These are phyloP conservation scores for Apiotrichum brassicae DNA, from an alignment of 1,284 basidiomycete species.

Conservation along the genomic window DNA sequence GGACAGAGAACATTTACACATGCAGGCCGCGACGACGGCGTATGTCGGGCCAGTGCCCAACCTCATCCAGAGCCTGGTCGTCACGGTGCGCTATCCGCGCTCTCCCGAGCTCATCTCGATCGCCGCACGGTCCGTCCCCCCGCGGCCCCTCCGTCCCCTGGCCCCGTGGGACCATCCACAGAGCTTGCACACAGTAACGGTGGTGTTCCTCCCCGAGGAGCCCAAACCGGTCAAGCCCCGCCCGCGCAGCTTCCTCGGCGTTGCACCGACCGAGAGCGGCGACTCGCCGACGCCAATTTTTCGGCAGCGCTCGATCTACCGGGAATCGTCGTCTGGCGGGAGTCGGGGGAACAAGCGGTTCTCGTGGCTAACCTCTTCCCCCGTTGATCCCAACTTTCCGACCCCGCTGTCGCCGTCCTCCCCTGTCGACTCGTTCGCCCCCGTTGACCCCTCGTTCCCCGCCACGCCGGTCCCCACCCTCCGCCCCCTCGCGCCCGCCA, in stretches of 20 bases:
- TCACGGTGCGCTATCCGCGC: conserved; percentile 8
- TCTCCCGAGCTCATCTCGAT: not conserved
- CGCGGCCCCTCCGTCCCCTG: conserved; percentile 1
- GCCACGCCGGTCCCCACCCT: not conserved
- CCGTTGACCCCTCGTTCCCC: not conserved
- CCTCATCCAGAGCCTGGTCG: conserved; percentile 5
- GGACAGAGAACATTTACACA: not conserved
- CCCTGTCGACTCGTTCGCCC: not conserved
- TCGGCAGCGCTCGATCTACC: not conserved
- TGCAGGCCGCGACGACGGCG: not conserved
- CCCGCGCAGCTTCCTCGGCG: not conserved
- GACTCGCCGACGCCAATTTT: not conserved
- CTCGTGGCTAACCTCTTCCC: not conserved
- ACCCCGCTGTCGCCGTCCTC: not conserved
- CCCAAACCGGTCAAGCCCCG: not conserved
- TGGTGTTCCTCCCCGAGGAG: not conserved
- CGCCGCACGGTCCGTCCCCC: not conserved
- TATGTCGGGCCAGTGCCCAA: conserved; percentile 12
- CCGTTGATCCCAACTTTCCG: not conserved
- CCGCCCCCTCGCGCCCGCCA: not conserved
- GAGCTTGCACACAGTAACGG: not conserved
- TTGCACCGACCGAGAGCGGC: not conserved
- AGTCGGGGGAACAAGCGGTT: not conserved
- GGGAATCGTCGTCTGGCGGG: not conserved
- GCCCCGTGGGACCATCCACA: conserved; percentile 2